Base-by-base conservation (phyloP, 192 early-diverging fungal genomes). In the Powellomyces hirtus region DNA sequence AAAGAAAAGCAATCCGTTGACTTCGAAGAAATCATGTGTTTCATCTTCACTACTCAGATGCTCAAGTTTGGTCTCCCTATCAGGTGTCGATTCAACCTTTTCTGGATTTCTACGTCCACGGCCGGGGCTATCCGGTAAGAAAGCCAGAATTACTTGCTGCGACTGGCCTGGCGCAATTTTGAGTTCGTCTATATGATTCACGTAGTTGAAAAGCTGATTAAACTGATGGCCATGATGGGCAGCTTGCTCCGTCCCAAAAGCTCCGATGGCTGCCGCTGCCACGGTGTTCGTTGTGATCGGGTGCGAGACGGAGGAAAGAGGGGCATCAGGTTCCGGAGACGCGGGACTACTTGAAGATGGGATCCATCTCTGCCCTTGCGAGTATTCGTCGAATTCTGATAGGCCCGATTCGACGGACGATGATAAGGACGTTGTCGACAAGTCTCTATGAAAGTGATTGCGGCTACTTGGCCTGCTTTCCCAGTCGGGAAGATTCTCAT, bases 171-270 rank as follows among this genome's bases (percentile, higher is more conserved):
- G 85, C 4, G 79, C 70, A 24, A 98, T 75, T 18, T 76, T 68
- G 0, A 97, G 59, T 64, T 89, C 77, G 59, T 86, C 84, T 29
- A 92, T 85, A 60, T 92, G 88, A 50, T 92, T 90, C 37, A 97
- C 89, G 73, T 88, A 90, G 74, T 98, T 98, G 75, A 97, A 96
- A 0, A 96, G 82, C 69, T 97, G 92, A 68, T 95, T 95, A 68
- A 92, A 98, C 62, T 89, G 82, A 49, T 86, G 80, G 14, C 73
- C 70, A 40, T 74, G 64, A 27, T 57, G 38, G 3, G 45, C 30
- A 24, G 18, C 53, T 50, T 64, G 60, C 29, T 64, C 70, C 6
- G 78, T 75, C 16, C 70, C 61, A 59, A 65, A 71, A 1, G 75
- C 76, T 26, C 82, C 79, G 4, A 76, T 73, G 26, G 82, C 76